These are phyloP conservation scores for Leersia perrieri DNA, from an alignment of 176 grass and related monocot species.

Conservation along the genomic window DNA sequence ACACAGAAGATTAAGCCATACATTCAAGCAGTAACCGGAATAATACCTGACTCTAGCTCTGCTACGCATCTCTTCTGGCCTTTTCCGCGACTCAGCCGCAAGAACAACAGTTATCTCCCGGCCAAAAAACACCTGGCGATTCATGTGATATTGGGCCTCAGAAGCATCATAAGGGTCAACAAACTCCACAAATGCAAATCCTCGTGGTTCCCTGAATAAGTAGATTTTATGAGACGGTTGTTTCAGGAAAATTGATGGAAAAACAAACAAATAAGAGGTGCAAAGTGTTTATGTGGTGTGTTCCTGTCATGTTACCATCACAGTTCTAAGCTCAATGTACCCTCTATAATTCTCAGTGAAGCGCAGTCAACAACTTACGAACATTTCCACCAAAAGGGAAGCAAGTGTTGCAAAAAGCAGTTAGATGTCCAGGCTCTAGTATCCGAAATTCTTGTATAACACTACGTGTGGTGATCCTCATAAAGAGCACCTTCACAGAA, in stretches of 20 bases:
- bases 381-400: not conserved
- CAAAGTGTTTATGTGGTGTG: slow-evolving; percentile 26
- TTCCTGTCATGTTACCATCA: slow-evolving; percentile 38
- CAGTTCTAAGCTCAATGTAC: slow-evolving; percentile 38
- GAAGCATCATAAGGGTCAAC: slow-evolving; percentile 87
- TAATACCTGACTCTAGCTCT: slow-evolving; percentile 64
- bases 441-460: slow-evolving; percentile 57
- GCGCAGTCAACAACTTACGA: not conserved
- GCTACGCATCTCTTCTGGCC: slow-evolving; percentile 86
- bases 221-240: slow-evolving; percentile 8
- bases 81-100: slow-evolving; percentile 87
- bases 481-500: slow-evolving; percentile 67
- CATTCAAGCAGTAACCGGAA: slow-evolving; percentile 5
- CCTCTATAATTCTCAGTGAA: slow-evolving; percentile 46
- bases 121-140: slow-evolving; percentile 81
- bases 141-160: slow-evolving; percentile 99
- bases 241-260: slow-evolving; percentile 11
- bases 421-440: slow-evolving; percentile 60
- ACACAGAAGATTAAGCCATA: not conserved
- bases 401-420: slow-evolving; percentile 40
- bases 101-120: slow-evolving; percentile 96
- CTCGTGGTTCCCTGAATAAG: slow-evolving; percentile 72
- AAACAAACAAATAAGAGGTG: slow-evolving; percentile 20
- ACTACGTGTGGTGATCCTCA: slow-evolving; percentile 43
- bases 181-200: slow-evolving; percentile 96